These are phyloP conservation scores for Colletotrichum incanum DNA, from an alignment of 2,329 filamentous ascomycete species.

Conservation along the genomic window DNA sequence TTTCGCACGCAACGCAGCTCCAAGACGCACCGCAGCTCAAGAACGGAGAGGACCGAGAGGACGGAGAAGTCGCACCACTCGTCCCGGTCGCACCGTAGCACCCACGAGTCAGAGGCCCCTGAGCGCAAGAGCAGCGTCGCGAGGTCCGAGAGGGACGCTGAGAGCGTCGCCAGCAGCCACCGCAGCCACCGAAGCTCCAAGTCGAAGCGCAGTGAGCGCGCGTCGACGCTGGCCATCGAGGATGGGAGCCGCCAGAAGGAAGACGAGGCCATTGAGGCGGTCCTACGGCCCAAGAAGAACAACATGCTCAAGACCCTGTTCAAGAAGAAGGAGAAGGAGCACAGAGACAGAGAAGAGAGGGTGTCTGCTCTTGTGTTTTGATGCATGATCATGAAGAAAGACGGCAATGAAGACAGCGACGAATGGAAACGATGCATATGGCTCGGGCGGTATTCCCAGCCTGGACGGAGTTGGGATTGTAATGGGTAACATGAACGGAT, in stretches of 20 bases:
- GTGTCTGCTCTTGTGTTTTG: conserved; percentile 43
- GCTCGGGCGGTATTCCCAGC: conserved; percentile 38
- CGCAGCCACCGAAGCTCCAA: conserved; percentile 50
- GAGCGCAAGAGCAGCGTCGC: conserved; percentile 46
- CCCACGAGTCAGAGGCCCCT: conserved; percentile 45
- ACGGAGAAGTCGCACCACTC: conserved; percentile 51
- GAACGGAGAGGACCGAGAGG: conserved; percentile 49
- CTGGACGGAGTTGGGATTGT: conserved; percentile 41
- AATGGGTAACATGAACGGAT: conserved; percentile 19
- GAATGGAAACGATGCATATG: conserved; percentile 35
- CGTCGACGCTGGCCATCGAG: conserved; percentile 53
- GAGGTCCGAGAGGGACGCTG: conserved; percentile 47
- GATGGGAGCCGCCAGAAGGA: conserved; percentile 55
- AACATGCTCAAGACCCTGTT: conserved; percentile 74
- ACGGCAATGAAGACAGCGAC: conserved; percentile 12
- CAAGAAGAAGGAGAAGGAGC: conserved; percentile 66
- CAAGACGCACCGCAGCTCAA: conserved; percentile 47
- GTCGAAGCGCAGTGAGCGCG: conserved; percentile 53
- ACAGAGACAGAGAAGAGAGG: conserved; percentile 50
- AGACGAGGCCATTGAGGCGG: conserved; percentile 53
- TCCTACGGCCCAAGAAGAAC: conserved; percentile 64
- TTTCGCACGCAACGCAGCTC: conserved; percentile 51
- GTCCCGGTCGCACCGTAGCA: conserved; percentile 49
- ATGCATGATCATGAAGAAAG: conserved; percentile 16
- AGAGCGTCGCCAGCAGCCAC: conserved; percentile 58